Evolutionary conservation across 768 basidiomycete genomes (phyloP).

Genomic region (Trametes cinnabarina): DNA sequence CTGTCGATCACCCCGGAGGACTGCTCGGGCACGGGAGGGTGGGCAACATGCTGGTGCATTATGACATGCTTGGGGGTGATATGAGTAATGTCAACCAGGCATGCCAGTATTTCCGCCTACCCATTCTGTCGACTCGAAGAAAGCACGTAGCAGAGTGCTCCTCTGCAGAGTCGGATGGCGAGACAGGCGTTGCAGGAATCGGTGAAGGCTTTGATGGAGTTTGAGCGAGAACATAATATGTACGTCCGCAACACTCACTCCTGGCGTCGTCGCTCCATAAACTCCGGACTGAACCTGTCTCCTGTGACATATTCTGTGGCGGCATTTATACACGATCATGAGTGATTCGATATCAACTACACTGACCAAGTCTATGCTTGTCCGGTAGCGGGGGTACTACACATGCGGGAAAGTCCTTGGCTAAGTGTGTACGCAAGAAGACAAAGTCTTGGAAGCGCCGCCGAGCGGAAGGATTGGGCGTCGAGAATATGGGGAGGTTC

Average conservation of each 20-base stretch:
- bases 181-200: conserved; percentile 87
- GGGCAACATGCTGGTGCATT: conserved; percentile 95
- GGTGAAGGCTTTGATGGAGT: conserved; percentile 66
- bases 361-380: conserved; percentile 91
- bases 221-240: conserved; percentile 6
- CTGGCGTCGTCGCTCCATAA: conserved; percentile 87
- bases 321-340: background rate
- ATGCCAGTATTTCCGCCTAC: conserved; percentile 42
- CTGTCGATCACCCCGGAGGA: conserved; percentile 86
- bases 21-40: conserved; percentile 84
- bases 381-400: conserved; percentile 97
- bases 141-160: conserved; percentile 86
- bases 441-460: conserved; percentile 97
- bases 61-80: conserved; percentile 73
- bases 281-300: conserved; percentile 95
- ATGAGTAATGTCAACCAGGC: conserved; percentile 8
- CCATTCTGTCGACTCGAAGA: conserved; percentile 99
- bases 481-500: conserved; percentile 83
- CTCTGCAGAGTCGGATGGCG: conserved; percentile 93
- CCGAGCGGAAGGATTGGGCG: conserved; percentile 68
- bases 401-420: conserved; percentile 92
- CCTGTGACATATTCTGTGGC: conserved; percentile 91
- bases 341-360: background rate
- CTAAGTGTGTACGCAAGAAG: conserved; percentile 85
- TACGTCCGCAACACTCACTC: conserved; percentile 56